A percentile compares a stretch with the other conserved stretches of the same genome.
Conservation (phyloP, 148 eudicot species). For the Polygonum aviculare region DNA sequence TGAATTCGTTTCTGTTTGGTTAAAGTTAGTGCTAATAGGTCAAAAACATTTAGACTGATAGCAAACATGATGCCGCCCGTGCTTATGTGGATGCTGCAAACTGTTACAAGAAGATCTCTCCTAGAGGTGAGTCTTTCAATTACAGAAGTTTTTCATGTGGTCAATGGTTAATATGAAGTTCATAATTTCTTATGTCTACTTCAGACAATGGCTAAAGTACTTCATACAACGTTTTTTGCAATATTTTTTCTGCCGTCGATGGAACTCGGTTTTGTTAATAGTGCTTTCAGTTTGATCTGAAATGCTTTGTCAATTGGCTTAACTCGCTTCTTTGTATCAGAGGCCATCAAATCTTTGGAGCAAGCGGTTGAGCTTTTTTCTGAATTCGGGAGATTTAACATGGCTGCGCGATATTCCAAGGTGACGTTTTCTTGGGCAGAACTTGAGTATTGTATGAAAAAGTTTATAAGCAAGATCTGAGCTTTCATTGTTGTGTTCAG, state of each 20-base stretch:
- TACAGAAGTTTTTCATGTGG: not conserved
- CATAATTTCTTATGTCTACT: not conserved
- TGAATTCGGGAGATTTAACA: slow-evolving; percentile 25
- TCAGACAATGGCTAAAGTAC: no score
- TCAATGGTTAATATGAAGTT: not conserved
- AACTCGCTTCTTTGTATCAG: slow-evolving; percentile 17
- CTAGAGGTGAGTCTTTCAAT: slow-evolving; percentile 19
- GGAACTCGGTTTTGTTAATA: not conserved
- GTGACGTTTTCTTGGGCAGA: slow-evolving; percentile 12
- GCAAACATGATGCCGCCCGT: slow-evolving; percentile 29
- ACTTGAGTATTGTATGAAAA: not conserved
- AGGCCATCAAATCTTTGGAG: slow-evolving; percentile 43
- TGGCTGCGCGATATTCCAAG: slow-evolving; percentile 46
- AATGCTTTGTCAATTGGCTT: not conserved
- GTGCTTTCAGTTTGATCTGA: not conserved
- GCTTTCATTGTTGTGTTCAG: no score
- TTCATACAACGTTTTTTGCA: no score
- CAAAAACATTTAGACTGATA: slow-evolving; percentile 16
- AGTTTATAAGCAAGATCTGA: no score
- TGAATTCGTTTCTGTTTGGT: not conserved
- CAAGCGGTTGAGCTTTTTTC: slow-evolving; percentile 38
- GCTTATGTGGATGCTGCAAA: slow-evolving; percentile 40
- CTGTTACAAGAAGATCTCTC: slow-evolving; percentile 35
- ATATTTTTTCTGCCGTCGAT: not conserved
- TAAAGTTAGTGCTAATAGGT: not conserved